Conservation (phyloP, 331 rosid genomes). For the Phaseolus coccineus region DNA sequence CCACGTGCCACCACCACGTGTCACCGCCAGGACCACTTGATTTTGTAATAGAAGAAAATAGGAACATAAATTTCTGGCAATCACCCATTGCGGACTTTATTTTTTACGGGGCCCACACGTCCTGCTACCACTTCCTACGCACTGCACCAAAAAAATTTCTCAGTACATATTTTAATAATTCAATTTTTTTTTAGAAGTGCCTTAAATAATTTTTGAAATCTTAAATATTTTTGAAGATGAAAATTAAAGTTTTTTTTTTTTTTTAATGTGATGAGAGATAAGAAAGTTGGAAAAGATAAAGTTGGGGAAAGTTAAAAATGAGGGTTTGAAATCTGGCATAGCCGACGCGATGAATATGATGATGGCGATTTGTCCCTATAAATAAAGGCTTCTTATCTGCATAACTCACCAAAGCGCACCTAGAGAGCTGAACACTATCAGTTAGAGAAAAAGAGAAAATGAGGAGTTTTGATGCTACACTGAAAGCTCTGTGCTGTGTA, state of each 20-base stretch:
- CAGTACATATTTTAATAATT: no score
- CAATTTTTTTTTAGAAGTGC: no score
- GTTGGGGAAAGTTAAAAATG: no score
- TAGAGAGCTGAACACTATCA: neutral
- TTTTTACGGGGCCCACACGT: neutral
- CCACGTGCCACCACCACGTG: constrained; percentile 27
- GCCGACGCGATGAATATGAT: neutral
- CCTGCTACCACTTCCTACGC: neutral
- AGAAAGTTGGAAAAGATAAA: no score
- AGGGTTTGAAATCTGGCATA: no score
- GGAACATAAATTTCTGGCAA: neutral
- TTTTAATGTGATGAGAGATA: no score
- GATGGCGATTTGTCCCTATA: neutral
- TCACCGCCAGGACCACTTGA: neutral
- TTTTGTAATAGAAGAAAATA: neutral
- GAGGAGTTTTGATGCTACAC: neutral
- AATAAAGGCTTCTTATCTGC: neutral
- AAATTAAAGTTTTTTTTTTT: no score
- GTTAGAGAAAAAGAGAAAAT: neutral
- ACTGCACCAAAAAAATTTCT: no score
- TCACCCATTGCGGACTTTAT: neutral
- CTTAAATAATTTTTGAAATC: no score
- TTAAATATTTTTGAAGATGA: no score
- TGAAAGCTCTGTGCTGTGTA: constrained; percentile 40
- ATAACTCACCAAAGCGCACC: neutral